phyloP scores from a whole-genome alignment of 2,329 filamentous ascomycete species.

The Aspergillus sp. region DNA sequence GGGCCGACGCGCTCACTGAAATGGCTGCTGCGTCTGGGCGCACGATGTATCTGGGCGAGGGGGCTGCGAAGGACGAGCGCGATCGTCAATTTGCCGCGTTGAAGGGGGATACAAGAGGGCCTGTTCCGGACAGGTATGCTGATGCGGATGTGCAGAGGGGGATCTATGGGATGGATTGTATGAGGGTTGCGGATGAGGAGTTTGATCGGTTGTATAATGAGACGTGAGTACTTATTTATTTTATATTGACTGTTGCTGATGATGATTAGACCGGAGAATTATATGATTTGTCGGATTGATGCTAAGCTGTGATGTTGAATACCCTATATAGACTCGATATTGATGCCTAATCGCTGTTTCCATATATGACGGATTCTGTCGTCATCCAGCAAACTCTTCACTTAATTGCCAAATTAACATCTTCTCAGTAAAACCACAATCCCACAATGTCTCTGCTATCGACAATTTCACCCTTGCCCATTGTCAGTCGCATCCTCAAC shows the following conservation, averaged over 20 bases:
- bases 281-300: too few species aligned
- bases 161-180: conserved; percentile 61
- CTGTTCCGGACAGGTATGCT: conserved; percentile 59
- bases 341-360: too few species aligned
- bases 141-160: conserved; percentile 63
- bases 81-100: conserved; percentile 52
- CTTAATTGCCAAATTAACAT: too few species aligned
- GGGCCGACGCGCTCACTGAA: conserved; percentile 52
- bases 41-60: conserved; percentile 52
- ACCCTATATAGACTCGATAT: too few species aligned
- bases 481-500: too few species aligned
- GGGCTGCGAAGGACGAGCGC: conserved; percentile 53
- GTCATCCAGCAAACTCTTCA: too few species aligned
- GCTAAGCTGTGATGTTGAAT: too few species aligned
- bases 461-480: too few species aligned
- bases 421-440: too few species aligned
- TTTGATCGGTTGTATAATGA: not conserved
- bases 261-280: too few species aligned
- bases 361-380: too few species aligned
- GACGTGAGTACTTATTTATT: not conserved
- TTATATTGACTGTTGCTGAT: not conserved
- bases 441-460: too few species aligned
- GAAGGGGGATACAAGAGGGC: conserved; percentile 42
- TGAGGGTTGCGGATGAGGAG: not conserved
- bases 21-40: conserved; percentile 50